phyloP scores from a whole-genome alignment of 2,329 filamentous ascomycete genomes.

The Aureobasidium leucospermi region DNA sequence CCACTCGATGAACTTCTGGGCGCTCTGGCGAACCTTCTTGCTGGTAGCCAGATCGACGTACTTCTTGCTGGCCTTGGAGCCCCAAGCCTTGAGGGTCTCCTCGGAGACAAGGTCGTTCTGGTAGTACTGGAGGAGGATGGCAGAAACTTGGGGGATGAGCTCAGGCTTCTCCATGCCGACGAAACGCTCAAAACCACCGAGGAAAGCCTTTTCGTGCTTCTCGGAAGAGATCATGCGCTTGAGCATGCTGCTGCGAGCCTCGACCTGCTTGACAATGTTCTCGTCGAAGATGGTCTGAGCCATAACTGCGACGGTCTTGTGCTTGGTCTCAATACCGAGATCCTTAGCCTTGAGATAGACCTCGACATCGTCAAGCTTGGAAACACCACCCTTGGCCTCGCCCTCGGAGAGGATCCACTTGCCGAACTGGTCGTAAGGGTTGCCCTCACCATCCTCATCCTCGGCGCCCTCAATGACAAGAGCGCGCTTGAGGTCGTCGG shows the following conservation, averaged over 20 bases:
- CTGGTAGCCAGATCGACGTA: constrained; percentile 84
- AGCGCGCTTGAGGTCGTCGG: constrained; percentile 89
- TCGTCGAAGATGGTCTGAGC: constrained; percentile 92
- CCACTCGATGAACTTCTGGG: constrained; percentile 91
- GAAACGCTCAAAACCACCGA: constrained; percentile 92
- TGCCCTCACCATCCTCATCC: constrained; percentile 71
- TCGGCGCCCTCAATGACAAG: constrained; percentile 65
- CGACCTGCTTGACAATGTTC: constrained; percentile 80
- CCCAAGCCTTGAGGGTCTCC: constrained; percentile 85
- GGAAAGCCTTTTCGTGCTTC: constrained; percentile 88
- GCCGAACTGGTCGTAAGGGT: constrained; percentile 81
- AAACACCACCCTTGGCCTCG: constrained; percentile 62
- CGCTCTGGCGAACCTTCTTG: constrained; percentile 92
- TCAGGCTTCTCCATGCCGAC: constrained; percentile 76
- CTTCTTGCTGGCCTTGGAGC: constrained; percentile 94
- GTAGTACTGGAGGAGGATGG: constrained; percentile 84
- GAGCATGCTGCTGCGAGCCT: constrained; percentile 74
- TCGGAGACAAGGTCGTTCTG: constrained; percentile 83
- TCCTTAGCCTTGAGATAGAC: constrained; percentile 98
- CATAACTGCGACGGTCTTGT: constrained; percentile 85
- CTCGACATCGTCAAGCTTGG: constrained; percentile 77
- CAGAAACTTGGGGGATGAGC: constrained; percentile 68
- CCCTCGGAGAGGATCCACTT: constrained; percentile 81
- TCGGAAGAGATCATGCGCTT: constrained; percentile 85
- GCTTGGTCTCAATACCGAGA: constrained; percentile 86